Evolutionary conservation across 108 stramenopile species (phyloP).

Genomic region (Chaetoceros tenuissimus): DNA sequence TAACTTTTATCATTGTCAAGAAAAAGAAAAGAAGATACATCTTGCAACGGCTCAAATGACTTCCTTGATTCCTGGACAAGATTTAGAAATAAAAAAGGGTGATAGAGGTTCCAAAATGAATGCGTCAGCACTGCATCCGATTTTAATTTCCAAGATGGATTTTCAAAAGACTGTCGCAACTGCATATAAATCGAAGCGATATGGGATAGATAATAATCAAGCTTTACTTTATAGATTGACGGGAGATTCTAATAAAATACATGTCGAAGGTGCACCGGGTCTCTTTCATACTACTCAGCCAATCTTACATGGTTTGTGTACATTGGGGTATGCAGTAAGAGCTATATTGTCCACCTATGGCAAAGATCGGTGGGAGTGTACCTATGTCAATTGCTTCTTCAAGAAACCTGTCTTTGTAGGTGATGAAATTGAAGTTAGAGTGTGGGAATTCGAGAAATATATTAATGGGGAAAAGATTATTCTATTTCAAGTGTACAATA

Average conservation of each 20-base stretch:
- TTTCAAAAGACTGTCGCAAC: no score
- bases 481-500: not conserved
- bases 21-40: conserved; percentile 2
- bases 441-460: not conserved
- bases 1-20: conserved; percentile 10
- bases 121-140: no score
- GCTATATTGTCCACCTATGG: conserved; percentile 16
- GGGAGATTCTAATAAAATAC: conserved; percentile 70
- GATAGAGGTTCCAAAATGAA: no score
- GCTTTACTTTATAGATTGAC: conserved; percentile 55
- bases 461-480: not conserved
- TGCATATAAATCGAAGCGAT: no score
- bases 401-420: not conserved
- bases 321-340: conserved; percentile 42
- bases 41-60: conserved; percentile 28
- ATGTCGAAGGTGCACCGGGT: conserved; percentile 28
- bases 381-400: not conserved
- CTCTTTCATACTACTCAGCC: conserved; percentile 20
- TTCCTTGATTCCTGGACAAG: conserved; percentile 20
- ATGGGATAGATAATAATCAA: conserved; percentile 30
- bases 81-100: conserved; percentile 7
- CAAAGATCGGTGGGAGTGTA: not conserved
- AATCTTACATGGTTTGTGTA: conserved; percentile 65
- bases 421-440: not conserved
- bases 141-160: no score